Evolutionary conservation across 345 rosid species (phyloP).

Genomic region (Eutrema yunnanense): DNA sequence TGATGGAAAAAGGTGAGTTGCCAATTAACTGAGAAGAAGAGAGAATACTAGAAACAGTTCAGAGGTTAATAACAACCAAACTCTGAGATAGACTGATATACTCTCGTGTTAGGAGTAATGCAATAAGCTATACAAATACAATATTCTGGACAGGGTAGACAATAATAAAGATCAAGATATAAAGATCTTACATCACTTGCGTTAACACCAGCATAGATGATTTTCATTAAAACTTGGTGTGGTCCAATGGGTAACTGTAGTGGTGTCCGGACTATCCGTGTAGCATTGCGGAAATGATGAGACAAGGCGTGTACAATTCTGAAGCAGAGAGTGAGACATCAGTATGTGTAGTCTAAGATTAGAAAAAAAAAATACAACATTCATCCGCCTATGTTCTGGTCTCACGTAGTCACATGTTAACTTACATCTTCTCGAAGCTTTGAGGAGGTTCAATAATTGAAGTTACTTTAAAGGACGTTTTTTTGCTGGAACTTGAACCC

Average conservation of each 20-base stretch:
- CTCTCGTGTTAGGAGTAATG: not conserved
- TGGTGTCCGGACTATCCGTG: constrained; percentile 43
- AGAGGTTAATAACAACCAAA: not conserved
- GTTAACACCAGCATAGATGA: constrained; percentile 92
- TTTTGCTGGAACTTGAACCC: constrained; percentile 40
- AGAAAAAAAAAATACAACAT: not conserved
- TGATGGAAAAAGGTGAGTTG: not conserved
- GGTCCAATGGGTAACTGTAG: constrained; percentile 63
- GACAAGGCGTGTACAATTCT: constrained; percentile 85
- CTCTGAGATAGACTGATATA: not conserved
- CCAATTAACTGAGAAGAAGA: not conserved
- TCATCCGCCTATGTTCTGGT: not conserved
- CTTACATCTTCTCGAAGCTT: constrained; percentile 84
- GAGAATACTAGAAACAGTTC: not conserved
- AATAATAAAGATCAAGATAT: not conserved
- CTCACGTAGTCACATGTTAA: constrained; percentile 4
- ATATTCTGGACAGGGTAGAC: not conserved
- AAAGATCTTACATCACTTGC: constrained; percentile 94
- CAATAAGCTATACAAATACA: not conserved
- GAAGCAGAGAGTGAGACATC: constrained; percentile 29
- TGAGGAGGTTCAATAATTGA: constrained; percentile 56
- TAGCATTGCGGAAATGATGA: constrained; percentile 87
- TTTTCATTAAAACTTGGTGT: constrained; percentile 70
- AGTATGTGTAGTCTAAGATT: not conserved
- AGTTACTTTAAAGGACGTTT: constrained; percentile 30